phyloP scores from a whole-genome alignment of 495 filamentous ascomycete species.

The Penicillium robsamsonii region DNA sequence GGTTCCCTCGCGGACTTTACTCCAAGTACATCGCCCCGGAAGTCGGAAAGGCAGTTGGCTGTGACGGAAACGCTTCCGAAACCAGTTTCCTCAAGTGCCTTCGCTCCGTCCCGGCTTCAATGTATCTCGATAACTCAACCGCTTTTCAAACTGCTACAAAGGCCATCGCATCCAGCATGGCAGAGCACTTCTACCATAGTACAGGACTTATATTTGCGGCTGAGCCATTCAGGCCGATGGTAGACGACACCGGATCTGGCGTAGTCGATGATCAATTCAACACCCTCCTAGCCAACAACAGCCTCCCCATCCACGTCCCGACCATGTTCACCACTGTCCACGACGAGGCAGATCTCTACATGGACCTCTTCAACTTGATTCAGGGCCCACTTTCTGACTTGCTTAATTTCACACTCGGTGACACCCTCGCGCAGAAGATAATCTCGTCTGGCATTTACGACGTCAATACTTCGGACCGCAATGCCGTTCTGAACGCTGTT shows the following conservation, averaged over 20 bases:
- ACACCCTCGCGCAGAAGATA: slow-evolving; percentile 17
- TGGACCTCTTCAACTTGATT: slow-evolving; percentile 16
- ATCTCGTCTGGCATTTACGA: slow-evolving; percentile 18
- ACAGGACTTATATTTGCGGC: slow-evolving; percentile 24
- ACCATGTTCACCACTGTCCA: slow-evolving; percentile 31
- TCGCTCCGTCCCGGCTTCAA: slow-evolving; percentile 24
- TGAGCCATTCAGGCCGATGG: slow-evolving; percentile 31
- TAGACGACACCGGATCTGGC: slow-evolving; percentile 25
- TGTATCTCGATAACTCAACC: slow-evolving; percentile 28
- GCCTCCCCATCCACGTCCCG: slow-evolving; percentile 26
- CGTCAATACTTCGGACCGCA: slow-evolving; percentile 16
- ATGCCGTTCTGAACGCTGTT: slow-evolving; percentile 21
- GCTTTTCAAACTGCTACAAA: slow-evolving; percentile 13
- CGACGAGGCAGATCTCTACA: slow-evolving; percentile 29
- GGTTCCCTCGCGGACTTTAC: slow-evolving; percentile 31
- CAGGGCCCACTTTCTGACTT: slow-evolving; percentile 15
- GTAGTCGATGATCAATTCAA: slow-evolving; percentile 34
- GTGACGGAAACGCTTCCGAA: slow-evolving; percentile 19
- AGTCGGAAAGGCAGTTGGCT: slow-evolving; percentile 28
- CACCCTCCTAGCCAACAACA: slow-evolving; percentile 18
- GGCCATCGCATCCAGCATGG: slow-evolving; percentile 10
- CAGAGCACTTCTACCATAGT: slow-evolving; percentile 19
- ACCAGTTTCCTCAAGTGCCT: slow-evolving; percentile 24
- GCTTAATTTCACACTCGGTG: slow-evolving; percentile 17
- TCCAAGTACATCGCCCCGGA: slow-evolving; percentile 20